Evolutionary conservation across 2,329 filamentous ascomycete genomes (phyloP).

Genomic region (Thielaviopsis populi): DNA sequence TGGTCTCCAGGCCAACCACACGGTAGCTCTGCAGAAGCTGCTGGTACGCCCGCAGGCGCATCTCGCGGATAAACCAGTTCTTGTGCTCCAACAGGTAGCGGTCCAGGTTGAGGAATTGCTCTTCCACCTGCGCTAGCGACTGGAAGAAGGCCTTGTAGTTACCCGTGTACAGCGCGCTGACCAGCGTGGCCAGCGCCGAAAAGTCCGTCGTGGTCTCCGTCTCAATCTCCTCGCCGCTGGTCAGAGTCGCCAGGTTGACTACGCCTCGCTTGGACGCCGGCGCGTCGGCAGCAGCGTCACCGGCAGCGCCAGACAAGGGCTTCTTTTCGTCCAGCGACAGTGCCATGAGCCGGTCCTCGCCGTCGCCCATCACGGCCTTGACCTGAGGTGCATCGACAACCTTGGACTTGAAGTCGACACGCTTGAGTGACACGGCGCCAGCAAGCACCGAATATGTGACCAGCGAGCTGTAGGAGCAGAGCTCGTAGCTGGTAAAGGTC

Average conservation of each 20-base stretch:
- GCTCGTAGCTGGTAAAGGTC: conserved; percentile 95
- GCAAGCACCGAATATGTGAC: conserved; percentile 93
- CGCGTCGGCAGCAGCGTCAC: conserved; percentile 25
- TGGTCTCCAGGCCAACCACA: conserved; percentile 89
- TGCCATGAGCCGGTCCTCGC: conserved; percentile 73
- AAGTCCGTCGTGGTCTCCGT: conserved; percentile 81
- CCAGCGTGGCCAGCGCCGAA: conserved; percentile 69
- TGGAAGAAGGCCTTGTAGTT: conserved; percentile 91
- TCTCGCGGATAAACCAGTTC: conserved; percentile 95
- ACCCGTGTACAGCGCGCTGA: conserved; percentile 82
- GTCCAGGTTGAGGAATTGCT: conserved; percentile 84
- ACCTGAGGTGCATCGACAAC: conserved; percentile 97
- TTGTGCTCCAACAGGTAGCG: conserved; percentile 93
- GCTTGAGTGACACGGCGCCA: conserved; percentile 84
- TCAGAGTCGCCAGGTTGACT: conserved; percentile 79
- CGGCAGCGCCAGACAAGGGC: conserved; percentile 49
- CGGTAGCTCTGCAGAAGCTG: conserved; percentile 95
- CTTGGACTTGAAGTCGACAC: conserved; percentile 97
- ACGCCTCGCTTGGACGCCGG: conserved; percentile 32
- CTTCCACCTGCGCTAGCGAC: conserved; percentile 77
- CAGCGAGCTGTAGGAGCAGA: conserved; percentile 89
- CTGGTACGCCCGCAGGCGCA: conserved; percentile 91
- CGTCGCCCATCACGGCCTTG: conserved; percentile 84
- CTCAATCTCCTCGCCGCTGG: conserved; percentile 46
- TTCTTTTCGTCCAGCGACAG: conserved; percentile 66